Percentiles rank a stretch among this genome's conserved stretches.
These are phyloP conservation scores for Russula abietina DNA, from an alignment of 768 basidiomycete genomes.

Conservation along the genomic window DNA sequence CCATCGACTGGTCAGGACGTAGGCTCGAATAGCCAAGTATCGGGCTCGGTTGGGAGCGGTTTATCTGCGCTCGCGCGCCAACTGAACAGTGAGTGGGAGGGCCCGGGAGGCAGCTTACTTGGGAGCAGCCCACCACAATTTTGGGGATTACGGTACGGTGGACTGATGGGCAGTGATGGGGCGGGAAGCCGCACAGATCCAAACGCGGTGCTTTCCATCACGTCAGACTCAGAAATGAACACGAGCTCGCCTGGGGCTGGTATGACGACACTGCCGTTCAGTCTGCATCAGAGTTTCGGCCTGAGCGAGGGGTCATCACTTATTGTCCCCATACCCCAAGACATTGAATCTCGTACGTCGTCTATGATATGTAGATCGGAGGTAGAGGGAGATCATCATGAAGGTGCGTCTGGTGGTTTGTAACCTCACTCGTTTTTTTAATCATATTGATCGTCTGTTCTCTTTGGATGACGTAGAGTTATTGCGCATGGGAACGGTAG, in stretches of 20 bases:
- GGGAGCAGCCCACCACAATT: conserved; percentile 13
- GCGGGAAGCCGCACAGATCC: conserved; percentile 18
- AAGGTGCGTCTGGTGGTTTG: conserved; percentile 30
- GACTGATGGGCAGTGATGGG: conserved; percentile 21
- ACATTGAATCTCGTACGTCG: conserved; percentile 34
- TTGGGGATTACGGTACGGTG: conserved; percentile 27
- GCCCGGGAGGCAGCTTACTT: not conserved
- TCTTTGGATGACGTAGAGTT: conserved; percentile 33
- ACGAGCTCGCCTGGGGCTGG: not conserved
- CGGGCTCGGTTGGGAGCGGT: conserved; percentile 24
- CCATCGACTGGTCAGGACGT: conserved; percentile 29
- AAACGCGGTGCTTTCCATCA: conserved; percentile 24
- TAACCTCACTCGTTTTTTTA: not conserved
- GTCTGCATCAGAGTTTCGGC: conserved; percentile 26
- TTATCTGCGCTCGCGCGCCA: conserved; percentile 38
- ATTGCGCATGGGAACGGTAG: conserved; percentile 47
- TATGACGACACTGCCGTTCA: conserved; percentile 29
- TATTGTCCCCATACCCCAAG: conserved; percentile 32
- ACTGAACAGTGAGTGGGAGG: conserved; percentile 34
- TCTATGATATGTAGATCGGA: conserved; percentile 31
- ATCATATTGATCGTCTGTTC: conserved; percentile 1
- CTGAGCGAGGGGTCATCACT: conserved; percentile 26
- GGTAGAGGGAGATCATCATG: conserved; percentile 34
- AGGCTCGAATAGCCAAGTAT: conserved; percentile 21
- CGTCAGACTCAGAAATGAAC: conserved; percentile 17